These are phyloP conservation scores for Athelia sp. DNA, from an alignment of 1,284 basidiomycete genomes.

Conservation along the genomic window DNA sequence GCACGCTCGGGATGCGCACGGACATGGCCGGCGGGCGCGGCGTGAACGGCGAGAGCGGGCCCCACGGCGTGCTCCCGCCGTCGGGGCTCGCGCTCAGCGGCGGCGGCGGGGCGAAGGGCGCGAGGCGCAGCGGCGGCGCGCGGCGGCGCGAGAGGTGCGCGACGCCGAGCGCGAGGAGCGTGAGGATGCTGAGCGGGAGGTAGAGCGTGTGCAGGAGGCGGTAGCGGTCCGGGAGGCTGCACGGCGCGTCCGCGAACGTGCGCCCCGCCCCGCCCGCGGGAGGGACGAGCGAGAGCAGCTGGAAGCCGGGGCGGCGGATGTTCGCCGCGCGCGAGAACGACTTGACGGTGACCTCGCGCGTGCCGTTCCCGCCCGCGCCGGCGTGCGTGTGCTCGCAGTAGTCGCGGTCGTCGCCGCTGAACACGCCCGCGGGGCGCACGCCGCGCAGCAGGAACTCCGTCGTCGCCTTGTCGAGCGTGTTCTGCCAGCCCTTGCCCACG, in stretches of 20 bases:
- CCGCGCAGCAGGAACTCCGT: conserved; percentile 64
- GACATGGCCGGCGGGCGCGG: not conserved
- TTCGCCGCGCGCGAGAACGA: conserved; percentile 80
- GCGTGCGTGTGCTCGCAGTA: conserved; percentile 75
- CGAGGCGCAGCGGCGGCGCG: conserved; percentile 1
- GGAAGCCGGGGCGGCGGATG: conserved; percentile 77
- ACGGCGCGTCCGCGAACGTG: conserved; percentile 49
- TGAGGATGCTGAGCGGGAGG: conserved; percentile 37
- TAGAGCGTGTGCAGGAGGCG: conserved; percentile 12
- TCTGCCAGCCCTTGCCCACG: conserved; percentile 80
- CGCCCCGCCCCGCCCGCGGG: no score
- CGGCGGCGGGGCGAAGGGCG: no score
- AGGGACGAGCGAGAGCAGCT: conserved; percentile 72
- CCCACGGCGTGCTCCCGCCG: not conserved
- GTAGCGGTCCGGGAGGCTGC: conserved; percentile 52
- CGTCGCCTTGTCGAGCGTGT: conserved; percentile 69
- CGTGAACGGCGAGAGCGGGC: not conserved
- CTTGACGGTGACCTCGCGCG: conserved; percentile 76
- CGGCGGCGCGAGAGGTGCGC: conserved; percentile 21
- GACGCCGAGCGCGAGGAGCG: conserved; percentile 33
- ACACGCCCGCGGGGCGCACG: conserved; percentile 62
- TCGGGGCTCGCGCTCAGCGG: not conserved
- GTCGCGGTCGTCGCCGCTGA: conserved; percentile 87
- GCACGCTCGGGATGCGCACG: no score
- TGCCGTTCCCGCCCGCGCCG: no score